Base-by-base conservation (phyloP, 2,329 filamentous ascomycete genomes). In the Beauveria sp. region DNA sequence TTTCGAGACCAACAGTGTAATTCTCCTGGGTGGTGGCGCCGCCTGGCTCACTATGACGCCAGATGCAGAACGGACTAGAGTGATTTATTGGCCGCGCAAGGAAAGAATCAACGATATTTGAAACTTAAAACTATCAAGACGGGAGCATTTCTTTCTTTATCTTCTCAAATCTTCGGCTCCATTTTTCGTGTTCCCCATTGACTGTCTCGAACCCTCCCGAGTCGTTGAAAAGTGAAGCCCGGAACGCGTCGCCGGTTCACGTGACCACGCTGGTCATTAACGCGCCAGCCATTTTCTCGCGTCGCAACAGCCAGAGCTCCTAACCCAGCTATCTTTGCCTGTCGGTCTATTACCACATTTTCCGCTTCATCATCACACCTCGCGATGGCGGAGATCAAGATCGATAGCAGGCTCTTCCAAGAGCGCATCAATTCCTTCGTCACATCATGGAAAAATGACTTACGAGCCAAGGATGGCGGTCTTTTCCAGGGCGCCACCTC, bases 381-480 rank as follows among this genome's bases (percentile, higher is more conserved):
- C 75, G 79, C 72, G 75, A 86, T 86, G 85, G 82, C 81, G 72
- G 90, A 96, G 77, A 96, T 99, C 79, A 91, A 90, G 79, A 97
- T 99, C 80, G 93, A 98, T 81, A 90, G 88, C 79, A 88, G 89
- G 76, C 81, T 87, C 74, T 99, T 99, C 80, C 93, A 96, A 77
- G 93, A 95, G 79, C 93, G 95, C 72, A 84, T 98, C 67, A 88
- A 88, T 67, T 88, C 89, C 72, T 89, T 99, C 70, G 84, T 93
- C 73, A 87, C 90, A 69, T 86, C 91, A 78, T 99, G 96, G 95
- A 98, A 96, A 81, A 87, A 90, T 70, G 93, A 98, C 81, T 93
- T 96, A 80, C 89, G 93, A 72, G 85, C 88, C 65, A 90, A 89
- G 73, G 90, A 96, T 78, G 82, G 86, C 71, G 82, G 86, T 70